Conservation (phyloP, 129 eudicot genomes). For the Oenanthe sinensis region DNA sequence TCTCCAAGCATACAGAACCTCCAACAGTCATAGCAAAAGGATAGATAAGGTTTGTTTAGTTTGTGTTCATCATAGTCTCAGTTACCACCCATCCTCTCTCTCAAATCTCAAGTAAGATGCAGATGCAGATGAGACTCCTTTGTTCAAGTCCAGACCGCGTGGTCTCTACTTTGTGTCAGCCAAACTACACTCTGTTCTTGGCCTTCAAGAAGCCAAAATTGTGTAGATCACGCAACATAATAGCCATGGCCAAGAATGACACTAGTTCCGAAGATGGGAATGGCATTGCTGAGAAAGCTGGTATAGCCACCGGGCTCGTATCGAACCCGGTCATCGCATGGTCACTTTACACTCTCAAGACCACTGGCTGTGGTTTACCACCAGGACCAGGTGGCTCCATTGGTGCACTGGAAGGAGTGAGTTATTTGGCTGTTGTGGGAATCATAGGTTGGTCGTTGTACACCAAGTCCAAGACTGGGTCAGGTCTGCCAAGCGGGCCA, state of each 20-base stretch:
- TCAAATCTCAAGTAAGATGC: neutral
- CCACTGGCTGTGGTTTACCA: constrained; percentile 94
- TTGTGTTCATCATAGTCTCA: neutral
- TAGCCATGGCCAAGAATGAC: constrained; percentile 48
- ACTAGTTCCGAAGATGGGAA: constrained; percentile 18
- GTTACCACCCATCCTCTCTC: neutral
- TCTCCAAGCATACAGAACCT: neutral
- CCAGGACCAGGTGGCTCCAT: constrained; percentile 94
- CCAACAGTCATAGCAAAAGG: neutral
- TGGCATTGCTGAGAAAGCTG: constrained; percentile 29
- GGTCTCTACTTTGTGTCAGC: neutral
- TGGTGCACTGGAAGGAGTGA: constrained; percentile 87
- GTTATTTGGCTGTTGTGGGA: constrained; percentile 74
- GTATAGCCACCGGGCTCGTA: constrained; percentile 55
- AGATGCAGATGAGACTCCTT: neutral
- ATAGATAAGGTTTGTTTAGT: neutral
- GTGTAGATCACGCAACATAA: constrained; percentile 9
- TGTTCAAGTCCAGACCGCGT: neutral
- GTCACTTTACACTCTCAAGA: constrained; percentile 93
- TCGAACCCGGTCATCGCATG: constrained; percentile 76
- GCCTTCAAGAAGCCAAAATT: neutral
- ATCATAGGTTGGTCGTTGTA: constrained; percentile 89
- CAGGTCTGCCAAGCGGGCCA: constrained; percentile 93
- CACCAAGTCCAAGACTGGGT: constrained; percentile 84
- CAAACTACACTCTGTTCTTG: neutral